phyloP scores from a whole-genome alignment of 2,329 filamentous ascomycete species.

The Penicillium nordicum region DNA sequence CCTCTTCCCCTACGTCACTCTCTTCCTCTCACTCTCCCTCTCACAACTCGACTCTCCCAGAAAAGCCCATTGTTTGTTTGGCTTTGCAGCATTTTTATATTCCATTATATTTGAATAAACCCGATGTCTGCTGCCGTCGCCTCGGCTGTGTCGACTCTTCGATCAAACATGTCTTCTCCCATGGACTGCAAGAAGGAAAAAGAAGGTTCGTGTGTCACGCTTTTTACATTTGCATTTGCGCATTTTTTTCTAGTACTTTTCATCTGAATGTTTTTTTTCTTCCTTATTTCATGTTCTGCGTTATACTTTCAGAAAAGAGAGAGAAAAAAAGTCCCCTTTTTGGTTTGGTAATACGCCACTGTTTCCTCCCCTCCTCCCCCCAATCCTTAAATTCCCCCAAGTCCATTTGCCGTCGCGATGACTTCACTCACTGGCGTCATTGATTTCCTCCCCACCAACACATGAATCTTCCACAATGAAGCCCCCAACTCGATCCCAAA shows the following conservation, averaged over 20 bases:
- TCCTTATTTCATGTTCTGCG: constrained; percentile 8
- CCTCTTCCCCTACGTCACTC: constrained; percentile 40
- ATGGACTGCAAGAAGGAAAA: constrained; percentile 46
- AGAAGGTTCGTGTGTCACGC: constrained; percentile 40
- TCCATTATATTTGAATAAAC: constrained; percentile 9
- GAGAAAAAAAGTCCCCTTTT: constrained; percentile 18
- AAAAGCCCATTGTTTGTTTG: constrained; percentile 18
- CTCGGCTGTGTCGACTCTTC: constrained; percentile 33
- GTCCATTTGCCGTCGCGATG: constrained; percentile 33
- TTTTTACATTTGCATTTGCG: constrained; percentile 1
- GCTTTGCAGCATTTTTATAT: constrained; percentile 17
- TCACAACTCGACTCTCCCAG: constrained; percentile 9
- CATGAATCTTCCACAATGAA: constrained; percentile 16
- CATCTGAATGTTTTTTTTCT: background rate
- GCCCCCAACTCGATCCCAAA: constrained; percentile 15
- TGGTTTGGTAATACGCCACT: constrained; percentile 34
- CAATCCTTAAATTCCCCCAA: constrained; percentile 25
- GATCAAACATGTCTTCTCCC: constrained; percentile 32
- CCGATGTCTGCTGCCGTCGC: constrained; percentile 43
- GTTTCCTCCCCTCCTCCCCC: constrained; percentile 22
- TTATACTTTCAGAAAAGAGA: constrained; percentile 11
- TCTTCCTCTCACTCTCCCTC: constrained; percentile 19
- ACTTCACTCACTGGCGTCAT: constrained; percentile 39
- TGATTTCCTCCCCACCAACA: constrained; percentile 25
- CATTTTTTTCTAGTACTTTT: constrained; percentile 14